phyloP scores from a whole-genome alignment of 371 early-diverging fungal genomes.

The Apophysomyces trapeziformis region DNA sequence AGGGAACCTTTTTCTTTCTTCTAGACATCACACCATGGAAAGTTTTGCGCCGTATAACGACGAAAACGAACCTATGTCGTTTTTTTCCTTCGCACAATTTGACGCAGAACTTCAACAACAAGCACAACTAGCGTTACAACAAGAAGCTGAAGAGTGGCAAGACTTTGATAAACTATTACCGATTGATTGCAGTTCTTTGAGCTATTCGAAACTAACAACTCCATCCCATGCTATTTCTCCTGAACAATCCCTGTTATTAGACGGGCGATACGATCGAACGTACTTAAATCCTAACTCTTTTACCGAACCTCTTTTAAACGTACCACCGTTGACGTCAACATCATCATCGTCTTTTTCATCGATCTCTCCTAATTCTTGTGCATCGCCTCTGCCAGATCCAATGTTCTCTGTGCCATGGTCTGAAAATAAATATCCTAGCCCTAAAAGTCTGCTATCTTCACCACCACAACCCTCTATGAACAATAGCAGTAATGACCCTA shows the following conservation, averaged over 20 bases:
- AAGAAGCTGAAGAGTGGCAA: slow-evolving; percentile 32
- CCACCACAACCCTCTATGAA: background rate
- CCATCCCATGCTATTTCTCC: slow-evolving; percentile 13
- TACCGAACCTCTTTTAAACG: background rate
- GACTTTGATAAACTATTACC: slow-evolving; percentile 47
- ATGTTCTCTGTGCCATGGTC: background rate
- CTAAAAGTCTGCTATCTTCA: background rate
- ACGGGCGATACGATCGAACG: slow-evolving; percentile 3
- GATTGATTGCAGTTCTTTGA: slow-evolving; percentile 14
- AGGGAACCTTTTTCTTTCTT: slow-evolving; percentile 1
- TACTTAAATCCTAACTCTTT: background rate
- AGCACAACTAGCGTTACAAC: slow-evolving; percentile 46
- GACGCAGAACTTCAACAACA: slow-evolving; percentile 49
- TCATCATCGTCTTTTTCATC: slow-evolving; percentile 4
- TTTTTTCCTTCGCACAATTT: slow-evolving; percentile 35
- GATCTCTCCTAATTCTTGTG: slow-evolving; percentile 7
- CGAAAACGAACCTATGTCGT: background rate
- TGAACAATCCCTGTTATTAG: background rate
- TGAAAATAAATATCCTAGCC: slow-evolving; percentile 6
- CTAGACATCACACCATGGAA: slow-evolving; percentile 4
- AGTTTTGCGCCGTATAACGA: slow-evolving; percentile 3
- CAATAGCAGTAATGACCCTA: slow-evolving; percentile 12
- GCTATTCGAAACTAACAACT: slow-evolving; percentile 1
- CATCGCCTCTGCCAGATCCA: background rate
- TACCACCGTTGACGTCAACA: background rate